Evolutionary conservation across 306 rosid genomes (phyloP), one percentile per base, ranked within the genome.

Genomic region (Gleditsia sinensis): DNA sequence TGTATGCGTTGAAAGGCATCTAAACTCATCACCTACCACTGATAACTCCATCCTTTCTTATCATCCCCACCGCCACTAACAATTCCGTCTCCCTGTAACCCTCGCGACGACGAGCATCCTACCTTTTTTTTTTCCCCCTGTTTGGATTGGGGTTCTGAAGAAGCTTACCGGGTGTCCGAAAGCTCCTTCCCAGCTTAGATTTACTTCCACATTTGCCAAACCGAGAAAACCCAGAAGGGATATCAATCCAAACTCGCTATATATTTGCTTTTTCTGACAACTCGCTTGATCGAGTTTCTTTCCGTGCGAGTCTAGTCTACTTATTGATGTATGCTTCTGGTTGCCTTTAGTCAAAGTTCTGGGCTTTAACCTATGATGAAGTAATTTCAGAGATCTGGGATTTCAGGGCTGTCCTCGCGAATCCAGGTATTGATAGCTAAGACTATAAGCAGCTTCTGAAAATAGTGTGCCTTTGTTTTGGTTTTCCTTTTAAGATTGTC

Each of bases 181-280:
- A 83, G 90, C 89, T 90, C 90, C 89, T 32, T 75, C 83, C 32
- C 89, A 87, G 66, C 97, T 89, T 86, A 88, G 89, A 88, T 90
- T 90, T 82, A 80, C 67, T 43, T 76, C 36, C 83, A 71, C 87
- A 84, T 86, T 89, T 80, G 67, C 79, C 70, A 76, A 65, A 17
- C 51, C 25, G 5, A 57, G 58, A 30, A 25, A 40, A 40, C 68
- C 64, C 78, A 57, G 32, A 28, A 75, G 53, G 49, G 72, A 57
- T 45, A 14, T 45, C 7, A 14, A 45, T 20, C 7, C 51, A 45
- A 5, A 0, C 7, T 53, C n/a, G 70, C 59, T 70, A 62, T 83
- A 74, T 79, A 67, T 36, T 70, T 82, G 69, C 65, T 73, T 80
- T 72, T 72, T 64, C 20, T 81, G 28, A 76, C 71, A 60, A 55